These are phyloP conservation scores for Exophiala phaeomuriformis DNA, from an alignment of 2,329 filamentous ascomycete genomes.

Conservation along the genomic window DNA sequence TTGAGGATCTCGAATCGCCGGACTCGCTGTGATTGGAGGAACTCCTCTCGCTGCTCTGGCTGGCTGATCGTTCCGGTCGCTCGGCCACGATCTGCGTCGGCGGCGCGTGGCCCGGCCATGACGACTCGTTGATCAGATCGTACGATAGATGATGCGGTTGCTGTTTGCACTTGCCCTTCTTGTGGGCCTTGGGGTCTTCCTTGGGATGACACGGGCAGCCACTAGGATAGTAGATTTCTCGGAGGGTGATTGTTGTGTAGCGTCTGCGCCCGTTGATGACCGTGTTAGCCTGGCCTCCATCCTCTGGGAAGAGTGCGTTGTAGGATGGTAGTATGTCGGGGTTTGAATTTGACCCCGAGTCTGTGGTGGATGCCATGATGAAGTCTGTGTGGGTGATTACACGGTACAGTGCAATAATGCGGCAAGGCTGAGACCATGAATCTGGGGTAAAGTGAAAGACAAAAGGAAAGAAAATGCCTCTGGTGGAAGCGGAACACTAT, in stretches of 20 bases:
- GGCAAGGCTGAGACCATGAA: neutral
- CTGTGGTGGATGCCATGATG: slow-evolving; percentile 7
- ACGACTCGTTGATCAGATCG: slow-evolving; percentile 9
- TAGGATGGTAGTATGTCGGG: slow-evolving; percentile 15
- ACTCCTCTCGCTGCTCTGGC: slow-evolving; percentile 19
- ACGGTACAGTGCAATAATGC: neutral
- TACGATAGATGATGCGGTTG: slow-evolving; percentile 6
- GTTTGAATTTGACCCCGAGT: neutral
- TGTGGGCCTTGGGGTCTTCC: slow-evolving; percentile 6
- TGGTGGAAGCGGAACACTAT: slow-evolving; percentile 9
- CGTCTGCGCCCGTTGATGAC: slow-evolving; percentile 19
- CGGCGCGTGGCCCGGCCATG: slow-evolving; percentile 20
- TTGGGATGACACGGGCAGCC: slow-evolving; percentile 25
- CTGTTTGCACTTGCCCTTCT: slow-evolving; percentile 18
- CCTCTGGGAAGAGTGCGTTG: slow-evolving; percentile 21
- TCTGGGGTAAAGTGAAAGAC: slow-evolving; percentile 1
- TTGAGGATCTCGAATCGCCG: slow-evolving; percentile 23
- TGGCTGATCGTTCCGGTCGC: slow-evolving; percentile 15
- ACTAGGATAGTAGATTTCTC: slow-evolving; percentile 23
- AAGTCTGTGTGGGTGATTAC: neutral
- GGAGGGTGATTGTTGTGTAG: slow-evolving; percentile 26
- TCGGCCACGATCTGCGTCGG: slow-evolving; percentile 9
- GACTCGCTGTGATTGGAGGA: slow-evolving; percentile 7
- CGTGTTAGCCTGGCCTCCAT: slow-evolving; percentile 12
- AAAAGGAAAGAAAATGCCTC: neutral